These are phyloP conservation scores for Hypoxylon sp. DNA, from an alignment of 2,329 filamentous ascomycete species.

Conservation along the genomic window DNA sequence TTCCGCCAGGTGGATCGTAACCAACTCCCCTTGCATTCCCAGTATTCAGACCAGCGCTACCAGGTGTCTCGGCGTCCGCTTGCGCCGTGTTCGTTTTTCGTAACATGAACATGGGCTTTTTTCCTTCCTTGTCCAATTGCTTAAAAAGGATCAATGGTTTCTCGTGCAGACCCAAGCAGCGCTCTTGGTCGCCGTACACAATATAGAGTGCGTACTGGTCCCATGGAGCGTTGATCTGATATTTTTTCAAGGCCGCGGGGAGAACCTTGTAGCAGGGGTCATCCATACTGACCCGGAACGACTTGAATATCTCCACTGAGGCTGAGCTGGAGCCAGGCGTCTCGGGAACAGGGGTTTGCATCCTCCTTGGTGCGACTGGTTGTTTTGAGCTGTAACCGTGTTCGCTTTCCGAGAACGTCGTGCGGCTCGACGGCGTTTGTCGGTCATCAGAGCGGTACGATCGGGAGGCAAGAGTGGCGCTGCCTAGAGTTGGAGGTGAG, in stretches of 20 bases:
- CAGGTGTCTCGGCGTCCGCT: slow-evolving; percentile 66
- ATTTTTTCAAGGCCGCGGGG: slow-evolving; percentile 95
- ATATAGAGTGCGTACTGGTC: slow-evolving; percentile 98
- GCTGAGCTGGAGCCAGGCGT: slow-evolving; percentile 70
- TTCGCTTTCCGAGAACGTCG: slow-evolving; percentile 69
- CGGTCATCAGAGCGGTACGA: slow-evolving; percentile 72
- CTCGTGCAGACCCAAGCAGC: slow-evolving; percentile 91
- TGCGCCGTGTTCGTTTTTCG: slow-evolving; percentile 74
- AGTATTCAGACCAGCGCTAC: slow-evolving; percentile 67
- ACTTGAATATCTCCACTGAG: slow-evolving; percentile 97
- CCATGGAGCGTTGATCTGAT: slow-evolving; percentile 98
- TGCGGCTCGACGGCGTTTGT: slow-evolving; percentile 68
- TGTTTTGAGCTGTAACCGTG: slow-evolving; percentile 59
- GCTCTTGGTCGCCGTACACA: slow-evolving; percentile 98
- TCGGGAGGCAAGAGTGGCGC: slow-evolving; percentile 70
- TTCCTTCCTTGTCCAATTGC: slow-evolving; percentile 94
- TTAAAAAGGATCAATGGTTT: slow-evolving; percentile 97
- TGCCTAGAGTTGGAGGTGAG: slow-evolving; percentile 72
- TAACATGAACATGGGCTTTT: slow-evolving; percentile 99
- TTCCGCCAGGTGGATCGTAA: slow-evolving; percentile 73
- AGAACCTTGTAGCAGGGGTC: slow-evolving; percentile 98
- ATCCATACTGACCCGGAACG: slow-evolving; percentile 97
- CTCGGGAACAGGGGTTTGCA: slow-evolving; percentile 74
- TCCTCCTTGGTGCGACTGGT: slow-evolving; percentile 66
- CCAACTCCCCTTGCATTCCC: slow-evolving; percentile 61